Base-by-base conservation (phyloP, 495 filamentous ascomycete genomes). In the Massariosphaeria phaeospora region DNA sequence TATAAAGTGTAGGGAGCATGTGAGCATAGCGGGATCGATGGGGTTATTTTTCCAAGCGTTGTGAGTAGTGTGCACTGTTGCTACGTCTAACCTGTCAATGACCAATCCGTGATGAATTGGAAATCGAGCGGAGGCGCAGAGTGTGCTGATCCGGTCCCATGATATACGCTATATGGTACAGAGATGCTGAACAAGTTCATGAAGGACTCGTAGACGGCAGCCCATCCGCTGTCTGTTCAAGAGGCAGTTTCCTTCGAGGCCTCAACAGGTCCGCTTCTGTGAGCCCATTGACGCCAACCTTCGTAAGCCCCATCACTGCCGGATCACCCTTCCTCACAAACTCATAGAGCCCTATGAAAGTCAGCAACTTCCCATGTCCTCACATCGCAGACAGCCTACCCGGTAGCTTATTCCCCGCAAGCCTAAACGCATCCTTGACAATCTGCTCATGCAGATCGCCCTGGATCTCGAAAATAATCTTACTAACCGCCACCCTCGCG, bases 391-490 rank as follows among this genome's bases (percentile, higher is more conserved):
- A 56, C 24, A n/a, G 75, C 76, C 62, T 78, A 95, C 91, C 90
- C 48, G 93, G 94, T 72, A 99, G 74, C 73, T 99, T 99, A 70
- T 94, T 86, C 45, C 86, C 91, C 20, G 91, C 93, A 71, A 99
- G 74, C 61, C 93, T 79, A 75, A 97, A 93, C 40, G 93, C 93
- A 75, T 99, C 94, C 57, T 85, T 79, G 8, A 86, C 88, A 64
- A 99, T 78, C 75, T 96, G 85, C 75, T 99, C 93, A 77, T 99
- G 93, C 49, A 96, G 54, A 58, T 89, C 79, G 25, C 91, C 94
- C 68, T 86, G 89, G 55, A 99, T 72, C 72, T 99, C 93, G 57
- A 99, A 89, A 13, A 97, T 75, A 33, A 99, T 77, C 68, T 88
- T 84, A 70, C 84, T 91, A 50, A 96, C 86, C 11, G 87, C 82